Base-by-base conservation (phyloP, 1,284 basidiomycete genomes). In the Violaceomyces palustris region DNA sequence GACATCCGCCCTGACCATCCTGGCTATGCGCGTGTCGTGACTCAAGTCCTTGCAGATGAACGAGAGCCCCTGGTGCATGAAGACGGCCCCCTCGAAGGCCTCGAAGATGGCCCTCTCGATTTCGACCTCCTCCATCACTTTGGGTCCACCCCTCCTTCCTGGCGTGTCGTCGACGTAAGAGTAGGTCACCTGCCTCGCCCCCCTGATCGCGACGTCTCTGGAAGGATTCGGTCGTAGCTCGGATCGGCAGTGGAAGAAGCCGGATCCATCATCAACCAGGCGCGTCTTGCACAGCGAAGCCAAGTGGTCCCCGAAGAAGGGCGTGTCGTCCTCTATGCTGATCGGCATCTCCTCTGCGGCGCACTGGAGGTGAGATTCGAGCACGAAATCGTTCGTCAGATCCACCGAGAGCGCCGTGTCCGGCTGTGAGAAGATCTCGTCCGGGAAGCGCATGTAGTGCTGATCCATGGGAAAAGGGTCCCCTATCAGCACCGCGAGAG, bases 361-460 rank as follows among this genome's bases (percentile, higher is more conserved):
- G 63, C 90, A 93, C 71, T 91, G 88, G 6, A 93, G 74, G 69
- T 92, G 89, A 1, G 82, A 83, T 76, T 91, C 88, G 1, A 91
- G 75, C 21, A 92, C 78, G 22, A 86, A 77, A 50, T 83, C 81
- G 69, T 82, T 91, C 11, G 84, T 81, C 5, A 87, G 74, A 67
- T 93, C 86, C 26, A 93, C 69, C 14, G 82, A 72, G 12, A 90
- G 77, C 37, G 86, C 82, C 18, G 82, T 80, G 35, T 82, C 78
- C 0, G 79, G 69, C 40, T 73, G 58, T n/a, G 52, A 18, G 43
- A 73, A 73, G 28, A 73, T 54, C 30, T 69, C 58, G 36, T 72
- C 67, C 0, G 90, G 86, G 58, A 87, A 78, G 6, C 80, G 75
- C 24, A 84, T 80, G 63, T 86, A 93, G 66, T 90, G 81, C 65